Conservation (phyloP, 2,329 filamentous ascomycete genomes). For the Zymoseptoria pseudotritici region DNA sequence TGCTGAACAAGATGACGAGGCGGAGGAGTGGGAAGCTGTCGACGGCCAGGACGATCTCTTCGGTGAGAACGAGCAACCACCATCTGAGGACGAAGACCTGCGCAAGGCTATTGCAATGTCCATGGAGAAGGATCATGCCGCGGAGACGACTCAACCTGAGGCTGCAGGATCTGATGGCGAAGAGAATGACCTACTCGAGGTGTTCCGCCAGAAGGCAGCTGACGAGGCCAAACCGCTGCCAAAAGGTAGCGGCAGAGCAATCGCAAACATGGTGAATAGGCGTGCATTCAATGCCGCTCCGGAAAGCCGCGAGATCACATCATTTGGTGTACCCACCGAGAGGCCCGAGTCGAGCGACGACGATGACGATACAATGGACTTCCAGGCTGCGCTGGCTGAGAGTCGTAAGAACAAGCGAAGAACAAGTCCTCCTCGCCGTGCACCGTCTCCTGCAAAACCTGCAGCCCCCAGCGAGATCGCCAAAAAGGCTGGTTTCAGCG, state of each 20-base stretch:
- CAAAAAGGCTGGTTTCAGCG: slow-evolving; percentile 58
- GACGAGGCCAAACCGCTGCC: slow-evolving; percentile 38
- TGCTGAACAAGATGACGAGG: slow-evolving; percentile 24
- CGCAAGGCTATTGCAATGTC: slow-evolving; percentile 79
- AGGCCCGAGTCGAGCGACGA: slow-evolving; percentile 40
- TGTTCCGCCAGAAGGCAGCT: slow-evolving; percentile 40
- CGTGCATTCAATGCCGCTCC: slow-evolving; percentile 56
- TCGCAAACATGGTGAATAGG: slow-evolving; percentile 68
- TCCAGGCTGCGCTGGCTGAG: slow-evolving; percentile 67
- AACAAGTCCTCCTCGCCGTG: slow-evolving; percentile 13
- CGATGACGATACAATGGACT: slow-evolving; percentile 70
- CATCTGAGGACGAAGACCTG: slow-evolving; percentile 61
- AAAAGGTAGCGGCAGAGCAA: slow-evolving; percentile 47
- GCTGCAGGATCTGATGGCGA: slow-evolving; percentile 8
- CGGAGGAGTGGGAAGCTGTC: slow-evolving; percentile 36
- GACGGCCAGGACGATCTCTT: slow-evolving; percentile 46
- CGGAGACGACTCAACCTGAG: slow-evolving; percentile 18
- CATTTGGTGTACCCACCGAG: slow-evolving; percentile 27
- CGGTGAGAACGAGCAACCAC: slow-evolving; percentile 46
- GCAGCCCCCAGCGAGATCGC: slow-evolving; percentile 21
- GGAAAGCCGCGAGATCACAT: slow-evolving; percentile 32
- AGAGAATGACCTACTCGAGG: slow-evolving; percentile 38
- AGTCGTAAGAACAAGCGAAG: slow-evolving; percentile 46
- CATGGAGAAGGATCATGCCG: slow-evolving; percentile 50
- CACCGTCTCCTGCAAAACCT: slow-evolving; percentile 29